These are phyloP conservation scores for Claviceps fusiformis DNA, from an alignment of 2,329 filamentous ascomycete species.

Conservation along the genomic window DNA sequence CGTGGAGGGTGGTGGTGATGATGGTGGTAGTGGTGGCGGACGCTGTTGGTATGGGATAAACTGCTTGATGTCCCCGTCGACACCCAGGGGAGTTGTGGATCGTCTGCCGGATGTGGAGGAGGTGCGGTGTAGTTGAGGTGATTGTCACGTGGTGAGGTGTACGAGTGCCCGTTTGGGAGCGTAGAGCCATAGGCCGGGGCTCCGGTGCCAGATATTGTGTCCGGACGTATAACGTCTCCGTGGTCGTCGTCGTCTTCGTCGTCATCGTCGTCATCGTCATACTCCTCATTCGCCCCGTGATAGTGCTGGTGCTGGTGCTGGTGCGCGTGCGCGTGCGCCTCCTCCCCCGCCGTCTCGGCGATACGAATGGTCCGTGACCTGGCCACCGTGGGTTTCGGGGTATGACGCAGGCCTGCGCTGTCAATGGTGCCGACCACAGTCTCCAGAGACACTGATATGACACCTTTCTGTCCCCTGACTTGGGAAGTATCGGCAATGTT, in stretches of 20 bases:
- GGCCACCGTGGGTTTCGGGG: slow-evolving; percentile 12
- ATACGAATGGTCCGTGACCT: slow-evolving; percentile 15
- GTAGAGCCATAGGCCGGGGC: background rate
- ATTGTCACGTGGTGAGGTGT: slow-evolving; percentile 21
- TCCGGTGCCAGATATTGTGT: slow-evolving; percentile 5
- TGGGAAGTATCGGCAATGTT: slow-evolving; percentile 79
- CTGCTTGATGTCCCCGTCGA: slow-evolving; percentile 1
- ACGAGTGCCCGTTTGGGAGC: background rate
- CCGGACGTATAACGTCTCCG: slow-evolving; percentile 11
- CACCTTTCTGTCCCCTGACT: slow-evolving; percentile 76
- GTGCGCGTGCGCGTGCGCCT: background rate
- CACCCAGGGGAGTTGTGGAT: slow-evolving; percentile 1
- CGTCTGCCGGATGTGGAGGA: slow-evolving; percentile 8
- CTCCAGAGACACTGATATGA: slow-evolving; percentile 79
- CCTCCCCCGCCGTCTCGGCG: slow-evolving; percentile 20
- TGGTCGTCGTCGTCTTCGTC: no score
- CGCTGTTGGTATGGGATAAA: slow-evolving; percentile 9
- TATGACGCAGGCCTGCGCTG: slow-evolving; percentile 33
- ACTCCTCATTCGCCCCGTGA: background rate
- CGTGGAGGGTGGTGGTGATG: background rate
- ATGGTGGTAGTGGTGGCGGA: background rate
- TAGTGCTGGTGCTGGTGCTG: background rate
- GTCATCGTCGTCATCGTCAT: background rate
- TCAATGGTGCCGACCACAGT: slow-evolving; percentile 78
- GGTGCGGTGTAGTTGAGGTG: slow-evolving; percentile 6